phyloP scores from a whole-genome alignment of 805 yeast genomes.

The Hanseniaspora lachancei region DNA sequence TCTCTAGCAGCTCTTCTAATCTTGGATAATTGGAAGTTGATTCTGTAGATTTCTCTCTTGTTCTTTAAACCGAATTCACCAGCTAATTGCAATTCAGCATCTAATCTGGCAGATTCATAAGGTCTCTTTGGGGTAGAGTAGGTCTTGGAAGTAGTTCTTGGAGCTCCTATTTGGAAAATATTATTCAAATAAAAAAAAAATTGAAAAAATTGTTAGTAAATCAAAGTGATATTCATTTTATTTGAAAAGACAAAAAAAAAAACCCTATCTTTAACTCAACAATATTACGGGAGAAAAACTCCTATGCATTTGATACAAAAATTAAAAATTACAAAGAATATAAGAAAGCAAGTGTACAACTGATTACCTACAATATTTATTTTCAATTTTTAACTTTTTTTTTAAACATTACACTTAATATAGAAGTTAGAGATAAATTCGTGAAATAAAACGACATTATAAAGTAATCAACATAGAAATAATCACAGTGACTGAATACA shows the following conservation, averaged over 20 bases:
- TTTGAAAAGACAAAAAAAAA: background rate
- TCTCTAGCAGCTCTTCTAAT: slow-evolving; percentile 99
- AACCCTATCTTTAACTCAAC: background rate
- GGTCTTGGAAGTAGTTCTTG: slow-evolving; percentile 99
- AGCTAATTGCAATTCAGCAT: slow-evolving; percentile 96
- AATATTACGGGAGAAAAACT: background rate
- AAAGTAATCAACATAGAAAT: background rate
- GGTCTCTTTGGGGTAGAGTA: slow-evolving; percentile 99
- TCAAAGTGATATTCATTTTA: slow-evolving; percentile 11
- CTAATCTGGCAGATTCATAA: slow-evolving; percentile 98
- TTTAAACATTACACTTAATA: no score
- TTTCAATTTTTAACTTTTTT: no score
- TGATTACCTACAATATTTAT: background rate
- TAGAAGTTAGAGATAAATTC: no score
- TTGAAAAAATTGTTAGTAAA: slow-evolving; percentile 16
- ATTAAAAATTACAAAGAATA: background rate
- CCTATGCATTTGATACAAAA: background rate
- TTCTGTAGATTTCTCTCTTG: slow-evolving; percentile 99
- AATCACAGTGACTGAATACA: background rate
- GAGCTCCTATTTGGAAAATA: slow-evolving; percentile 54
- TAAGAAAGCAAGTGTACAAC: background rate
- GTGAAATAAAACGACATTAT: background rate
- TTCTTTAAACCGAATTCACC: slow-evolving; percentile 99
- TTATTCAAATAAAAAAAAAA: background rate
- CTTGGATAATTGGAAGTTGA: slow-evolving; percentile 97